phyloP scores from a whole-genome alignment of 1,284 basidiomycete genomes.

The Trichosporon ovoides region DNA sequence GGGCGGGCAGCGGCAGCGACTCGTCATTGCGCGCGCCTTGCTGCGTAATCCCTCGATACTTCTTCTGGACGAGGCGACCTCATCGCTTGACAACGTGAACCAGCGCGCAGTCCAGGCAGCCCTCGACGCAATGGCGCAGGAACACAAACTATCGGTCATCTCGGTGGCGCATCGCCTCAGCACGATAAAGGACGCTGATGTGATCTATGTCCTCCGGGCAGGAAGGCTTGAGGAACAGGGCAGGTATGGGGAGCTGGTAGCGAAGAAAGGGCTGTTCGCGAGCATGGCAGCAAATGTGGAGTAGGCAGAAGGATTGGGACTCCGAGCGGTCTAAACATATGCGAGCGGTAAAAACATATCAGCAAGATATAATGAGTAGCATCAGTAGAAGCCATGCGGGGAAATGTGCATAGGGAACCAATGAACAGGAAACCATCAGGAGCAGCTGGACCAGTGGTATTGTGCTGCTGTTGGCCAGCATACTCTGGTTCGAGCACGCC shows the following conservation, averaged over 20 bases:
- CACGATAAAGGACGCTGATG: conserved; percentile 75
- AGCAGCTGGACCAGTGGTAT: too few relatives aligned
- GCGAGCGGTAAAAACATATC: too few relatives aligned
- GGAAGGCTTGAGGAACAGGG: neutral
- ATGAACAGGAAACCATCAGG: too few relatives aligned
- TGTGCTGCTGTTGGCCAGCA: too few relatives aligned
- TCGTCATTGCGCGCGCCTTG: conserved; percentile 52
- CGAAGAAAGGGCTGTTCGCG: neutral
- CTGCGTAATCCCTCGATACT: conserved; percentile 52
- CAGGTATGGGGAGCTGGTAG: neutral
- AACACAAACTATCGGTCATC: conserved; percentile 73
- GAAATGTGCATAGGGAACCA: too few relatives aligned
- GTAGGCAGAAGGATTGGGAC: neutral
- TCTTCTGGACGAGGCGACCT: conserved; percentile 53
- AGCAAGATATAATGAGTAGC: too few relatives aligned
- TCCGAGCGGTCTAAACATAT: too few relatives aligned
- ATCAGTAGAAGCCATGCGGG: too few relatives aligned
- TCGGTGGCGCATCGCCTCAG: conserved; percentile 82
- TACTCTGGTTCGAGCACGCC: too few relatives aligned
- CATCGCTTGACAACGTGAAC: conserved; percentile 76
- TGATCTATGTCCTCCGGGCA: conserved; percentile 65
- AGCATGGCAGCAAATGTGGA: neutral
- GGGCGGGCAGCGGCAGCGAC: conserved; percentile 53
- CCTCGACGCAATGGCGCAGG: conserved; percentile 74
- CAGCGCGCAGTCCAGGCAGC: conserved; percentile 80